phyloP scores from a whole-genome alignment of 352 stramenopile species.

The Phytophthora lateralis region DNA sequence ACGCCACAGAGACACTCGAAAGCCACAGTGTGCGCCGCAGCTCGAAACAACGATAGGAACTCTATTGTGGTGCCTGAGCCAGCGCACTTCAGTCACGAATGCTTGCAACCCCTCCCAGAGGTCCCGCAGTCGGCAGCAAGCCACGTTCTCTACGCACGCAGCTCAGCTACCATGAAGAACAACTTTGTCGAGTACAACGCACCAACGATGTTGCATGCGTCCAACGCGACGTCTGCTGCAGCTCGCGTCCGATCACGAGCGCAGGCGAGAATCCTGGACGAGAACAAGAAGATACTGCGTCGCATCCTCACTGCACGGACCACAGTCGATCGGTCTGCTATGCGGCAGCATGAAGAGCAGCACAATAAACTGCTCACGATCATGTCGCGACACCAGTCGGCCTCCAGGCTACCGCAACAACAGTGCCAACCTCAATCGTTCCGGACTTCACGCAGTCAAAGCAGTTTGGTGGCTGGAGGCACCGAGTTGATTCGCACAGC shows the following conservation, averaged over 20 bases:
- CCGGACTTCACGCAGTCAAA: slow-evolving; percentile 19
- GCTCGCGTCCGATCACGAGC: slow-evolving; percentile 32
- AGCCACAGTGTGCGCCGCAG: background rate
- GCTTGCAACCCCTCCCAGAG: slow-evolving; percentile 26
- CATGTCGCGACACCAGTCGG: slow-evolving; percentile 47
- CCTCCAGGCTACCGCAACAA: slow-evolving; percentile 20
- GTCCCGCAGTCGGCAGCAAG: slow-evolving; percentile 36
- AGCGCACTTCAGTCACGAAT: slow-evolving; percentile 30
- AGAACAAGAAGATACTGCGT: slow-evolving; percentile 60
- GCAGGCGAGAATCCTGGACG: slow-evolving; percentile 47
- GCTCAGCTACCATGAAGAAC: slow-evolving; percentile 51
- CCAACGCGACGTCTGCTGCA: slow-evolving; percentile 37
- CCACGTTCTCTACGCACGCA: slow-evolving; percentile 55
- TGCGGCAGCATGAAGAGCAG: slow-evolving; percentile 47
- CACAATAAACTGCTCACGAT: slow-evolving; percentile 44
- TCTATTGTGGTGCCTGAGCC: slow-evolving; percentile 25
- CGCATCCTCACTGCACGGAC: slow-evolving; percentile 53
- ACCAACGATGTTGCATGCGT: slow-evolving; percentile 30
- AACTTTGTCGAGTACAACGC: slow-evolving; percentile 59
- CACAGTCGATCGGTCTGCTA: slow-evolving; percentile 43
- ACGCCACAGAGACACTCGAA: background rate
- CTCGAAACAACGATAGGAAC: slow-evolving; percentile 20
- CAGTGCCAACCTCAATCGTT: slow-evolving; percentile 7
- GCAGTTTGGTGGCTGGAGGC: slow-evolving; percentile 4
- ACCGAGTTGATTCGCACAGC: background rate